Evolutionary conservation across 441 rosid species (phyloP).

Genomic region (Biscutella auriculata): DNA sequence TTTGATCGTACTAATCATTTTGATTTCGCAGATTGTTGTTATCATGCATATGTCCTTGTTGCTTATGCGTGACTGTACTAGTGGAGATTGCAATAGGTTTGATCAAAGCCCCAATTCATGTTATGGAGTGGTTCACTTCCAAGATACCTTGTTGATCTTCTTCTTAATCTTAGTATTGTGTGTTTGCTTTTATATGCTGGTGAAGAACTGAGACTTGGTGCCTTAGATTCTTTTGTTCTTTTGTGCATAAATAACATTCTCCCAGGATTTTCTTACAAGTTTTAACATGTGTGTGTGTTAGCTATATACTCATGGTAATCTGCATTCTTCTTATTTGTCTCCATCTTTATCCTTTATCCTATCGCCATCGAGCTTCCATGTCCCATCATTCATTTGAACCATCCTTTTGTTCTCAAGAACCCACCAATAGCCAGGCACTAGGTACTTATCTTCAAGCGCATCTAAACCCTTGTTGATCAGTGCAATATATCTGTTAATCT

Average conservation of each 20-base stretch:
- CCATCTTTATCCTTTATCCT: neutral
- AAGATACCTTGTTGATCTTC: conserved; percentile 45
- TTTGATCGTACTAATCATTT: neutral
- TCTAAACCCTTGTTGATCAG: conserved; percentile 23
- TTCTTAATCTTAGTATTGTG: neutral
- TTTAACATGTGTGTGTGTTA: neutral
- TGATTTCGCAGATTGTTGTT: conserved; percentile 31
- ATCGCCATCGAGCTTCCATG: conserved; percentile 19
- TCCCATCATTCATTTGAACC: conserved; percentile 28
- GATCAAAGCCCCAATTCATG: conserved; percentile 50
- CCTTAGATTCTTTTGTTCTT: neutral
- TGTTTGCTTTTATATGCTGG: neutral
- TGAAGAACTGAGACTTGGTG: neutral
- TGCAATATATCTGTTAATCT: conserved; percentile 17
- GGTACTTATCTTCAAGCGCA: conserved; percentile 23
- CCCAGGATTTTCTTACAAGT: neutral
- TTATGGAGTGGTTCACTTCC: conserved; percentile 62
- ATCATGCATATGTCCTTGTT: conserved; percentile 55
- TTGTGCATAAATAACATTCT: neutral
- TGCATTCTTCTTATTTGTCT: neutral
- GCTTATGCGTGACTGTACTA: conserved; percentile 50
- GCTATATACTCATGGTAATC: neutral
- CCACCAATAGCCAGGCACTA: conserved; percentile 25
- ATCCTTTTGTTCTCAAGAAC: conserved; percentile 24
- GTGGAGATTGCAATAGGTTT: conserved; percentile 52